Evolutionary conservation across 352 stramenopile species (phyloP), one percentile per base, ranked within the genome.

Genomic region (Blastocystis sp.): DNA sequence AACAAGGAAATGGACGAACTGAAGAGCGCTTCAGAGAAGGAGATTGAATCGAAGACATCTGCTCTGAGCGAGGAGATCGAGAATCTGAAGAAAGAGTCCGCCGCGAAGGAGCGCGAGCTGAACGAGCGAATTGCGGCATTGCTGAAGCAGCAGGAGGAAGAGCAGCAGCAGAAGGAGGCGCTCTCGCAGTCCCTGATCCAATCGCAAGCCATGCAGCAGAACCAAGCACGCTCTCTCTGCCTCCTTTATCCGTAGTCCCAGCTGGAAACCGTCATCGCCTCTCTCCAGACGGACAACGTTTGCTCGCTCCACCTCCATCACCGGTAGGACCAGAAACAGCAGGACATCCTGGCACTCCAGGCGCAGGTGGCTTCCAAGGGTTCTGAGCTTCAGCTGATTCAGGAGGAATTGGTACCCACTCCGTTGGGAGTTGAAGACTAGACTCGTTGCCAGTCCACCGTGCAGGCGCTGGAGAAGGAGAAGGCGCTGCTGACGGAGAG

Each of bases 281-380:
- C 55, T 0, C 61, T 85, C 16, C 55, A 50, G 31, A 26, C 21
- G n/a, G 74, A 85, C 13, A 85, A 85, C 45, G 74, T 85, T 21
- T 0, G 24, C 19, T 62, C 50, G 33, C 21, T 24, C 39, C 19
- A 12, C 33, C 13, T 62, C 51, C 29, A 24, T 81, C n/a, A 81
- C 13, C 24, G 33, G n/a, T 85, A 85, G 74, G 50, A 85, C 24
- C 29, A 26, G 31, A 85, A 85, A 24, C 74, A 70, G 51, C n/a
- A 62, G 21, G 61, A 66, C 39, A 6, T 85, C 6, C 74, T 85
- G 24, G 74, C 21, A 1, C 16, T 67, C 9, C 41, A 67, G 26
- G 21, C 19, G 51, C 33, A 69, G 45, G 1, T 85, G 12, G n/a
- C 19, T 55, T 10, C 31, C 1, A 31, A 50, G 39, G 24, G 21